Percentiles rank a stretch among this genome's conserved stretches.
Conservation (phyloP, 2,329 filamentous ascomycete genomes). For the Dothistroma pini region DNA sequence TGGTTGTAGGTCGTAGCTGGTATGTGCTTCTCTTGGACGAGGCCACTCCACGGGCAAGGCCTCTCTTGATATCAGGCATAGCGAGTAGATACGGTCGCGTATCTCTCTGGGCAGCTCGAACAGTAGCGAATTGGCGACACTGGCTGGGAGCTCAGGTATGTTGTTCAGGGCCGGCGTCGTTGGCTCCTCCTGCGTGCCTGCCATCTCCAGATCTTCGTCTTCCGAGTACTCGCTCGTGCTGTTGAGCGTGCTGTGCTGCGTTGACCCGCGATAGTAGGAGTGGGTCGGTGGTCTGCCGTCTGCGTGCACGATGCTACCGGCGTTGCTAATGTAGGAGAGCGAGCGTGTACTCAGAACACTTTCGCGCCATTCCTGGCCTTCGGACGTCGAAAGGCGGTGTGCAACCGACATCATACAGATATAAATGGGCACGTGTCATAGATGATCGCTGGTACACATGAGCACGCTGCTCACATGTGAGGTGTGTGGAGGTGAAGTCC, state of each 20-base stretch:
- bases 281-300: slow-evolving; percentile 19
- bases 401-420: not conserved
- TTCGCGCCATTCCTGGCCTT: slow-evolving; percentile 25
- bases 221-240: slow-evolving; percentile 25
- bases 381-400: not conserved
- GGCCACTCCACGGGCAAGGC: slow-evolving; percentile 35
- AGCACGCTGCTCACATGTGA: no score
- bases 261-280: slow-evolving; percentile 11
- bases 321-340: slow-evolving; percentile 33
- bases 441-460: no score
- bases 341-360: slow-evolving; percentile 35
- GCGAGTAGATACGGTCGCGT: slow-evolving; percentile 34
- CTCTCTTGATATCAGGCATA: slow-evolving; percentile 30
- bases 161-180: slow-evolving; percentile 11
- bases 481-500: no score
- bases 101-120: slow-evolving; percentile 38
- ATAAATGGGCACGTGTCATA: not conserved
- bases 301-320: slow-evolving; percentile 13
- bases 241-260: slow-evolving; percentile 24
- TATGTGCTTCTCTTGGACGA: slow-evolving; percentile 12
- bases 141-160: slow-evolving; percentile 27
- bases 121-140: slow-evolving; percentile 31
- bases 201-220: slow-evolving; percentile 28
- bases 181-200: slow-evolving; percentile 6
- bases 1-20: slow-evolving; percentile 26